phyloP scores from a whole-genome alignment of 768 basidiomycete species.

The Coprinellus micaceus region DNA sequence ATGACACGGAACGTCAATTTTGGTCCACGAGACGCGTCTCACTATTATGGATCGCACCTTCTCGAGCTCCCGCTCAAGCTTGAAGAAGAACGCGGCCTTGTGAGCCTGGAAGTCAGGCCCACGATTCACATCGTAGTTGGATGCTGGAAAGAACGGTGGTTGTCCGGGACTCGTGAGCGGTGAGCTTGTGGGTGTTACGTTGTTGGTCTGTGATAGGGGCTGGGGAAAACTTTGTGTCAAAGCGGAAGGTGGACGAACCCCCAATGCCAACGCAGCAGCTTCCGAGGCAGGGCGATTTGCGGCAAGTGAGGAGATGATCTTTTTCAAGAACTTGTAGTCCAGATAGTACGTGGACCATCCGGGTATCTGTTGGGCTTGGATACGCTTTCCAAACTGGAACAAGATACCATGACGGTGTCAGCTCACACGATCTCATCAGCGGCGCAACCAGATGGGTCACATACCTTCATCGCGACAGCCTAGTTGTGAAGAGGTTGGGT shows the following conservation, averaged over 20 bases:
- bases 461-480: conserved; percentile 32
- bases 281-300: conserved; percentile 89
- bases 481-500: no score
- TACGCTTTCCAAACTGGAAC: conserved; percentile 93
- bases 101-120: conserved; percentile 89
- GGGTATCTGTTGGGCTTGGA: conserved; percentile 92
- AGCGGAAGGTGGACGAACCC: conserved; percentile 64
- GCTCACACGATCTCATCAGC: conserved; percentile 10
- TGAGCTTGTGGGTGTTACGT: conserved; percentile 26
- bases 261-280: conserved; percentile 80
- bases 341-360: conserved; percentile 96
- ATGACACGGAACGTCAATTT: conserved; percentile 9
- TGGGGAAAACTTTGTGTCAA: conserved; percentile 28
- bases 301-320: conserved; percentile 94
- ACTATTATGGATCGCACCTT: conserved; percentile 54
- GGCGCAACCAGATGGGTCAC: conserved; percentile 9
- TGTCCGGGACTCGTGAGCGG: conserved; percentile 40
- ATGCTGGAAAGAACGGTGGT: conserved; percentile 58
- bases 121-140: conserved; percentile 65
- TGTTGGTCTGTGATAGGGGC: conserved; percentile 28
- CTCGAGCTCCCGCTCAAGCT: conserved; percentile 93
- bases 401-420: conserved; percentile 4
- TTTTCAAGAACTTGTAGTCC: conserved; percentile 97
- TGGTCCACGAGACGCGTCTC: conserved; percentile 3
- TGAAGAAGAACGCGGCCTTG: conserved; percentile 98